phyloP scores from a whole-genome alignment of 1,284 basidiomycete species.

The Rhodotorula sp. region DNA sequence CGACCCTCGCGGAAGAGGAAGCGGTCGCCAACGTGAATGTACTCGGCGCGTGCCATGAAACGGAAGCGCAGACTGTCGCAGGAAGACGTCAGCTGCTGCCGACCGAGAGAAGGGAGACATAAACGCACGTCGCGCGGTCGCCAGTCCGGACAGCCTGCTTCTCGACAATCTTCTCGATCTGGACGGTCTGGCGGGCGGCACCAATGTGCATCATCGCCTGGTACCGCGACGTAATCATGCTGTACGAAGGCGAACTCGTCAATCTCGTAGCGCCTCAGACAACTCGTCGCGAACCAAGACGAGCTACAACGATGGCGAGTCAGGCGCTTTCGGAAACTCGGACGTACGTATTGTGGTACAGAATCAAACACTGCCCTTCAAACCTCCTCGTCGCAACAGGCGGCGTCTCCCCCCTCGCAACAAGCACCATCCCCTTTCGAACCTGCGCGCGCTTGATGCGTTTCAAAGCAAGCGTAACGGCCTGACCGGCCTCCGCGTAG shows the following conservation, averaged over 20 bases:
- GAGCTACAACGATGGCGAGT: slow-evolving; percentile 46
- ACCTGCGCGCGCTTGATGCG: slow-evolving; percentile 76
- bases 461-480: slow-evolving; percentile 90
- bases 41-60: slow-evolving; percentile 72
- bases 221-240: slow-evolving; percentile 32
- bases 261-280: background rate
- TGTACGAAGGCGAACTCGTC: background rate
- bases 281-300: background rate
- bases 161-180: slow-evolving; percentile 71
- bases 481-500: slow-evolving; percentile 88
- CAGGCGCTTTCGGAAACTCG: background rate
- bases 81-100: background rate
- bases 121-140: slow-evolving; percentile 21
- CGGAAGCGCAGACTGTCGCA: slow-evolving; percentile 67
- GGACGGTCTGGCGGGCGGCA: slow-evolving; percentile 84
- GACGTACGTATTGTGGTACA: slow-evolving; percentile 66
- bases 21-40: slow-evolving; percentile 86
- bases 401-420: slow-evolving; percentile 71
- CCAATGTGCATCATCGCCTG: slow-evolving; percentile 50
- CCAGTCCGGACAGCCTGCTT: slow-evolving; percentile 55
- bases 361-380: slow-evolving; percentile 73
- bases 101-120: background rate
- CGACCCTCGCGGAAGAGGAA: slow-evolving; percentile 87
- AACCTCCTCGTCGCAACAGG: slow-evolving; percentile 71
- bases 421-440: slow-evolving; percentile 84